Evolutionary conservation across 805 yeast species (phyloP).

Genomic region (Candida khao-thaluensis): DNA sequence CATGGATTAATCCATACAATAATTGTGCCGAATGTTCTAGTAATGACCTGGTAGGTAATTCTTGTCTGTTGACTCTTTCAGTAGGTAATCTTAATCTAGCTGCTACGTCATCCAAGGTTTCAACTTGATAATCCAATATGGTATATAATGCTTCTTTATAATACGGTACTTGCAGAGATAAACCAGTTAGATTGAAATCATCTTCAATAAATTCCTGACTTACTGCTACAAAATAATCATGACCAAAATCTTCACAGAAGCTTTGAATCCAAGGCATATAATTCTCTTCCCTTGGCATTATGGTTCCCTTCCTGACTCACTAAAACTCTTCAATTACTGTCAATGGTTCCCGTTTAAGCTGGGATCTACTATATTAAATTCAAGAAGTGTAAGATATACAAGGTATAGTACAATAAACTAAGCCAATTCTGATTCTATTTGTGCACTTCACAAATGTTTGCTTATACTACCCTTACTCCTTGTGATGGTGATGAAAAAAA

Average conservation of each 20-base stretch:
- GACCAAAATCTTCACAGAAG: constrained; percentile 76
- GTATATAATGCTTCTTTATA: constrained; percentile 90
- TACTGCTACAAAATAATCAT: constrained; percentile 90
- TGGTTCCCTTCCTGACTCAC: too few relatives aligned
- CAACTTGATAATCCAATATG: constrained; percentile 78
- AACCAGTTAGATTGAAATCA: constrained; percentile 92
- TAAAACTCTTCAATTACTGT: too few relatives aligned
- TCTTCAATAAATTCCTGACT: constrained; percentile 92
- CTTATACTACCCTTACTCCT: neutral
- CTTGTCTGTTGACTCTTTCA: constrained; percentile 20
- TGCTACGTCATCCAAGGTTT: constrained; percentile 38
- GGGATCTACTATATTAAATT: too few relatives aligned
- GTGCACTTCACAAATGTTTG: neutral
- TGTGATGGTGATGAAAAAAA: constrained; percentile 1
- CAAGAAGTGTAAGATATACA: too few relatives aligned
- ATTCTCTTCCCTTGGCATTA: constrained; percentile 51
- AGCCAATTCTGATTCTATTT: too few relatives aligned
- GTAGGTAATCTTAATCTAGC: constrained; percentile 10
- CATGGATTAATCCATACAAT: constrained; percentile 91
- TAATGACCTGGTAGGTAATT: constrained; percentile 66
- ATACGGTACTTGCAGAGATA: constrained; percentile 80
- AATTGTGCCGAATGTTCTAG: constrained; percentile 90
- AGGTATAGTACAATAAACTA: too few relatives aligned
- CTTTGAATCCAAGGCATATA: constrained; percentile 80
- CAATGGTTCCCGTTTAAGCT: too few relatives aligned